Evolutionary conservation across 163 green algal species (phyloP), one percentile per base, ranked within the genome.

Genomic region (Chlamydomonas reinhardtii): DNA sequence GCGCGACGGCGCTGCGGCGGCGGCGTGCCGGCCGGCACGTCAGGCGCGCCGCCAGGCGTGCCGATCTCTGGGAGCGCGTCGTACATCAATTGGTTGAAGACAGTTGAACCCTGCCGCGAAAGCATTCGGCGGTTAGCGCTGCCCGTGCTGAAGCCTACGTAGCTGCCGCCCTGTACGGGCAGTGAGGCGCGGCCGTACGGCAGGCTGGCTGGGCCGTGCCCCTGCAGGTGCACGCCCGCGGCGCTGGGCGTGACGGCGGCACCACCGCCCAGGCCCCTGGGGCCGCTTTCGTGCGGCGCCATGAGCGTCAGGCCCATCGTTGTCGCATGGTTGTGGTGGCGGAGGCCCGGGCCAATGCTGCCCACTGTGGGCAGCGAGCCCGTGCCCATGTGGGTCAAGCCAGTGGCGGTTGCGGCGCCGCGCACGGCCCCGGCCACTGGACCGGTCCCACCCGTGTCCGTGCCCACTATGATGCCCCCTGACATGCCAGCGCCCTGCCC

Each of bases 51-150:
- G 68, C 80, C 80, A 56, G 80, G 80, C 4, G 80, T 86, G 54
- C 80, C 80, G 22, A 86, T 86, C 70, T 86, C 70, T 6, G 80
- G 80, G 34, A 86, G 56, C 16, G 80, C 80, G 56, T 86, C 80
- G 80, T 86, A 86, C 69, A 86, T 85, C 48, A 85, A 54, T 24
- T 85, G 79, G 52, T 85, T 85, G 69, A 85, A 85, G 61, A 85
- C 79, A 25, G 73, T 74, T 27, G 79, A 85, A 52, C 68, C 79
- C 52, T 85, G 79, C 2, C 79, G 68, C 19, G 79, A 85, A 19
- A 85, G 24, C 14, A 32, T 34, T 16, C 65, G 43, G 31, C 77
- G 77, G 48, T 61, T 48, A 43, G 64, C 64, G 27, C 29, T 19
- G 64, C 27, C 29, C 14, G 5, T 34, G 27, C 20, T 34, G 27